Evolutionary conservation across 2,329 filamentous ascomycete genomes (phyloP).

Genomic region (Cercospora sesami): DNA sequence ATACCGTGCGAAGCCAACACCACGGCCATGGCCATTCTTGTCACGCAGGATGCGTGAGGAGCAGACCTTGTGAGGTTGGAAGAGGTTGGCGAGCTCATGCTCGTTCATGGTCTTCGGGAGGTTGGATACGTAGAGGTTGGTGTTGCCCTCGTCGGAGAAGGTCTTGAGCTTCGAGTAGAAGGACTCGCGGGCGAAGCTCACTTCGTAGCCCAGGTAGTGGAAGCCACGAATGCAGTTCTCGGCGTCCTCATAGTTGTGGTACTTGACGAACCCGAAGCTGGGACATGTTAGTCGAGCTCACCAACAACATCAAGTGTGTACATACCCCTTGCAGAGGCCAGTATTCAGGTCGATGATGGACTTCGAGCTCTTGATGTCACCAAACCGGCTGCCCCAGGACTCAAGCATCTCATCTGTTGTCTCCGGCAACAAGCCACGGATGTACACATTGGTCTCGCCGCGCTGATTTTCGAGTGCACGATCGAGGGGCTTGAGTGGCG

Average conservation of each 20-base stretch:
- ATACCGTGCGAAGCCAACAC: constrained; percentile 95
- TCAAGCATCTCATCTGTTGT: constrained; percentile 89
- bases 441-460: constrained; percentile 97
- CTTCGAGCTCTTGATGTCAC: constrained; percentile 93
- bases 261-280: constrained; percentile 98
- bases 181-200: constrained; percentile 96
- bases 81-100: constrained; percentile 76
- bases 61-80: constrained; percentile 76
- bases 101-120: constrained; percentile 90
- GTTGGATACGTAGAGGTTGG: constrained; percentile 97
- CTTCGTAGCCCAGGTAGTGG: constrained; percentile 91
- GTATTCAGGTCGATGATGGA: constrained; percentile 95
- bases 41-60: constrained; percentile 96
- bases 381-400: constrained; percentile 81
- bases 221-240: constrained; percentile 96
- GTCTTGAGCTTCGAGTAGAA: constrained; percentile 97
- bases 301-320: constrained; percentile 24
- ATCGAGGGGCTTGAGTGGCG: constrained; percentile 84
- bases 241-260: constrained; percentile 80
- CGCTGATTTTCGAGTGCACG: constrained; percentile 93
- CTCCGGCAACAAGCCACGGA: constrained; percentile 90
- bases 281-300: constrained; percentile 35
- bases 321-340: constrained; percentile 92
- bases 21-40: constrained; percentile 85
- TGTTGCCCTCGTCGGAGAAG: constrained; percentile 83